Conservation (phyloP, 2,329 filamentous ascomycete species). For the Exophiala calicioides region DNA sequence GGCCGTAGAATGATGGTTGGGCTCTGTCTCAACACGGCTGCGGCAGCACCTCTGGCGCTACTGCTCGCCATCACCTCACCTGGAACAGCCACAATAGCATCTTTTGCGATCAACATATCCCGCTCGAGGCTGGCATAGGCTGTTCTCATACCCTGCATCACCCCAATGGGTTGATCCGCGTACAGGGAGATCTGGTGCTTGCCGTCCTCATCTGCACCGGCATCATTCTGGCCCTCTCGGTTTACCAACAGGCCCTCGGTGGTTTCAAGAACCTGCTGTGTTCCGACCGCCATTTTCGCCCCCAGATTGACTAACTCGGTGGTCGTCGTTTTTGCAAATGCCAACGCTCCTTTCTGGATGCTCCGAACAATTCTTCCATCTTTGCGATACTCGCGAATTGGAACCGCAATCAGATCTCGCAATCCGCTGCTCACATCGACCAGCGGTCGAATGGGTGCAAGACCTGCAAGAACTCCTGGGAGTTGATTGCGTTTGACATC, state of each 20-base stretch:
- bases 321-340: constrained; percentile 90
- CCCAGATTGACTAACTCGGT: constrained; percentile 92
- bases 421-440: constrained; percentile 90
- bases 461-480: constrained; percentile 80
- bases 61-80: constrained; percentile 86
- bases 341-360: constrained; percentile 83
- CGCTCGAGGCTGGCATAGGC: constrained; percentile 81
- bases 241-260: constrained; percentile 74
- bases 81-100: constrained; percentile 93
- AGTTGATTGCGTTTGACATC: constrained; percentile 89
- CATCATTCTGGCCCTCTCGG: constrained; percentile 54
- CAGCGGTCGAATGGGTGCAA: constrained; percentile 85
- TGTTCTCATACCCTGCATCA: constrained; percentile 80
- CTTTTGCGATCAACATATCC: constrained; percentile 80
- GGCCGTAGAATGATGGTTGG: constrained; percentile 93
- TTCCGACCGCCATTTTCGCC: constrained; percentile 90
- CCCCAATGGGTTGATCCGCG: constrained; percentile 87
- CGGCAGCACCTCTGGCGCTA: constrained; percentile 76
- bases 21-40: constrained; percentile 74
- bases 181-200: constrained; percentile 84
- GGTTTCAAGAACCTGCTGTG: constrained; percentile 86
- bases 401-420: constrained; percentile 81
- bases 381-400: constrained; percentile 88
- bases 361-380: constrained; percentile 90
- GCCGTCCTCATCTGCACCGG: constrained; percentile 66